Conservation (phyloP, 345 rosid genomes). For the Lumnitzera racemosa region DNA sequence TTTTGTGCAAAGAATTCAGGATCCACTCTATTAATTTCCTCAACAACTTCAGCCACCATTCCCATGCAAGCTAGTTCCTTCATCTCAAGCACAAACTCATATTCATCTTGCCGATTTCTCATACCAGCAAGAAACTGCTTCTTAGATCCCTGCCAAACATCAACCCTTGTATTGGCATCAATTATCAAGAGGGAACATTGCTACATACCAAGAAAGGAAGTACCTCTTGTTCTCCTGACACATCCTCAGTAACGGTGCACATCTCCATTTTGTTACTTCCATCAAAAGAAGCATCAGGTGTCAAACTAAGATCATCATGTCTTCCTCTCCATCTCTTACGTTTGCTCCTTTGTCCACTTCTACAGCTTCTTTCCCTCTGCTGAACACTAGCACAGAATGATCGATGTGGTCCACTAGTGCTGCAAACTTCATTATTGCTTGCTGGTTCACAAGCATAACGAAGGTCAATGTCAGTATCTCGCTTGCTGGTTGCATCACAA, state of each 20-base stretch:
- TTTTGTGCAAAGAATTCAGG: slow-evolving; percentile 62
- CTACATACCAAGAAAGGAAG: neutral
- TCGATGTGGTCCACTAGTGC: slow-evolving; percentile 70
- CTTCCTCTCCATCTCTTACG: slow-evolving; percentile 95
- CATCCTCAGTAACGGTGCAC: slow-evolving; percentile 12
- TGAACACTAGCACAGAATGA: slow-evolving; percentile 33
- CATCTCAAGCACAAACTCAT: slow-evolving; percentile 63
- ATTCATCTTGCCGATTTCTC: slow-evolving; percentile 37
- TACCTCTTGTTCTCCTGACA: slow-evolving; percentile 36
- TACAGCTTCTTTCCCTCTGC: slow-evolving; percentile 40
- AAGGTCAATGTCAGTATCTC: slow-evolving; percentile 45
- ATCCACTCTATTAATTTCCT: slow-evolving; percentile 69
- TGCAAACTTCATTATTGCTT: slow-evolving; percentile 55
- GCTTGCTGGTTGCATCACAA: slow-evolving; percentile 34
- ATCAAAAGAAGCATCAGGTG: slow-evolving; percentile 31
- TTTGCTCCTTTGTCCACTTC: slow-evolving; percentile 61
- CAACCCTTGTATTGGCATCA: neutral
- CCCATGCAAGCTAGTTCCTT: slow-evolving; percentile 80
- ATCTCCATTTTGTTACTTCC: slow-evolving; percentile 34
- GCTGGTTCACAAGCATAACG: slow-evolving; percentile 46
- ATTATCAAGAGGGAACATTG: no score
- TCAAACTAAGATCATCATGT: slow-evolving; percentile 42
- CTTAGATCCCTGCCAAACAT: slow-evolving; percentile 28
- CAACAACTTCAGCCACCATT: slow-evolving; percentile 77
- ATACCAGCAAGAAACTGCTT: slow-evolving; percentile 12